A percentile compares a stretch with the other conserved stretches of the same genome.
phyloP scores from a whole-genome alignment of 441 rosid genomes.

The Aquilaria agallochum region DNA sequence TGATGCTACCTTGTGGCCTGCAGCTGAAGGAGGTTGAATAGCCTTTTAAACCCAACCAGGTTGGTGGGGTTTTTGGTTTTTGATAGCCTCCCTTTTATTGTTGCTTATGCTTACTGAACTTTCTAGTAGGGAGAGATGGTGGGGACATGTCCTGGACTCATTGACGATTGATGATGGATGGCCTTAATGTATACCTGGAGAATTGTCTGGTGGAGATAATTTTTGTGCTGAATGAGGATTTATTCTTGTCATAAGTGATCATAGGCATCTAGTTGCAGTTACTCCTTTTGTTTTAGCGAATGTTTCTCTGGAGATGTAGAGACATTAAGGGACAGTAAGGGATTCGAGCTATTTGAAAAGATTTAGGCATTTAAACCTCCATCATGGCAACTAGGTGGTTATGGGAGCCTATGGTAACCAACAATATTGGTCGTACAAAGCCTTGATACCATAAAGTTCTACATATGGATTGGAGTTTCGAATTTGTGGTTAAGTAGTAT shows the following conservation, averaged over 20 bases:
- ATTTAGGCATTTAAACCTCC: conserved; percentile 14
- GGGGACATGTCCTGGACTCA: conserved; percentile 10
- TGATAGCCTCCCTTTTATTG: conserved; percentile 4
- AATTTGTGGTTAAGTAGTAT: conserved; percentile 7
- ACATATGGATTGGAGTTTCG: conserved; percentile 14
- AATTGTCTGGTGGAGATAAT: conserved; percentile 8
- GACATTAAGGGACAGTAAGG: background rate
- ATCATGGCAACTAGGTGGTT: conserved; percentile 11
- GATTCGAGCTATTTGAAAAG: conserved; percentile 1
- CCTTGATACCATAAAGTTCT: conserved; percentile 15
- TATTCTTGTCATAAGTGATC: conserved; percentile 4
- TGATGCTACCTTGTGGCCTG: conserved; percentile 4
- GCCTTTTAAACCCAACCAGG: background rate
- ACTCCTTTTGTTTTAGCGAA: conserved; percentile 5
- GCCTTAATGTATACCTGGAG: conserved; percentile 1
- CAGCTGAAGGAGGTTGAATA: conserved; percentile 10
- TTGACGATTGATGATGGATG: background rate
- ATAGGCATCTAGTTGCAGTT: conserved; percentile 11
- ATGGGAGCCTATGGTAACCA: background rate
- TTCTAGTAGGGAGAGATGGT: conserved; percentile 4
- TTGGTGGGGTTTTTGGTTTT: conserved; percentile 15
- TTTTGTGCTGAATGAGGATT: background rate
- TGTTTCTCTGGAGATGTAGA: conserved; percentile 4
- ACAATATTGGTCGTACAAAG: conserved; percentile 10
- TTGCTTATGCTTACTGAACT: conserved; percentile 6